Conservation (phyloP, 1,284 basidiomycete species). For the Chondrostereum purpureum region DNA sequence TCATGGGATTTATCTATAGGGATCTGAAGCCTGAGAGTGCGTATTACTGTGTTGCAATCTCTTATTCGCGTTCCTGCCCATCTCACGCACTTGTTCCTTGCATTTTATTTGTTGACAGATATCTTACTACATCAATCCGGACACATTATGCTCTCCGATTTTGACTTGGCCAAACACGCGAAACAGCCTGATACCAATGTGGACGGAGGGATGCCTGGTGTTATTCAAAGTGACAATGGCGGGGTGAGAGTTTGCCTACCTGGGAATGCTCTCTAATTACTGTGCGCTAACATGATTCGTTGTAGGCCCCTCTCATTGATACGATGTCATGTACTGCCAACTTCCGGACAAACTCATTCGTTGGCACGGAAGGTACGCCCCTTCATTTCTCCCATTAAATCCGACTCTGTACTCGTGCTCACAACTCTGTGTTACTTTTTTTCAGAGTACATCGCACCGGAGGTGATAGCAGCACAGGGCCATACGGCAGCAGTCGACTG, state of each 20-base stretch:
- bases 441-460: slow-evolving; percentile 96
- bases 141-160: slow-evolving; percentile 99
- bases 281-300: slow-evolving; percentile 12
- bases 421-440: slow-evolving; percentile 1
- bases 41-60: not conserved
- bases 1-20: slow-evolving; percentile 99
- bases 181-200: slow-evolving; percentile 49
- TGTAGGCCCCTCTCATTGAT: slow-evolving; percentile 88
- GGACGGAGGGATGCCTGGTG: not conserved
- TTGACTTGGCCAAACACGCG: slow-evolving; percentile 96
- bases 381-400: too few relatives aligned
- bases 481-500: slow-evolving; percentile 99
- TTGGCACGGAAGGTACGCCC: slow-evolving; percentile 87
- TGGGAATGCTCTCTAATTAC: slow-evolving; percentile 11
- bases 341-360: slow-evolving; percentile 98
- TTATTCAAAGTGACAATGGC: not conserved
- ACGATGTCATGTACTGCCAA: slow-evolving; percentile 97
- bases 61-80: not conserved
- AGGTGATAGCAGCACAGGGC: slow-evolving; percentile 96
- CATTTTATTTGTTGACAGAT: slow-evolving; percentile 60
- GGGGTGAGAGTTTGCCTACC: slow-evolving; percentile 5
- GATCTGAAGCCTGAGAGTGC: slow-evolving; percentile 99
- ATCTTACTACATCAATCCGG: slow-evolving; percentile 98
- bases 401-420: not conserved
- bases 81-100: slow-evolving; percentile 4